Evolutionary conservation across 345 rosid genomes (phyloP).

Genomic region (Salix koriyanagi): DNA sequence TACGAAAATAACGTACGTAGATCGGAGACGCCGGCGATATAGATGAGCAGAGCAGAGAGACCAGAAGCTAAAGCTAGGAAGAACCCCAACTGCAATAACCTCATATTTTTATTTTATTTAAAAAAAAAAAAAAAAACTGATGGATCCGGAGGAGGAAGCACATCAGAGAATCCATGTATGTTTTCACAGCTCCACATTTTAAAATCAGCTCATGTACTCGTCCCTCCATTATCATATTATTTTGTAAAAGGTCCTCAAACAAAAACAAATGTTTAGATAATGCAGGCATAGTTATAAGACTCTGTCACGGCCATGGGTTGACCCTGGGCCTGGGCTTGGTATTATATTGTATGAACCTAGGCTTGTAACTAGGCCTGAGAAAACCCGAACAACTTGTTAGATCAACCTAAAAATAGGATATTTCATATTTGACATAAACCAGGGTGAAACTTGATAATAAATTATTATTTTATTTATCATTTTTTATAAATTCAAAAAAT

Average conservation of each 20-base stretch:
- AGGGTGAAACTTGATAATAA: too few relatives aligned
- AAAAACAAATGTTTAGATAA: neutral
- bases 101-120: constrained; percentile 34
- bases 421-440: too few relatives aligned
- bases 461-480: too few relatives aligned
- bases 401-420: too few relatives aligned
- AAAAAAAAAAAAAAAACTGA: neutral
- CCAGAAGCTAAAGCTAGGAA: constrained; percentile 63
- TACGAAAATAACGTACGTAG: constrained; percentile 32
- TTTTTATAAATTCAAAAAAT: too few relatives aligned
- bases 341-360: too few relatives aligned
- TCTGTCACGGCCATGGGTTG: too few relatives aligned
- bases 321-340: too few relatives aligned
- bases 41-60: constrained; percentile 65
- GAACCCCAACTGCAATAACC: constrained; percentile 57
- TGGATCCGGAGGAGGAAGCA: neutral
- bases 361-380: too few relatives aligned
- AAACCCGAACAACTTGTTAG: too few relatives aligned
- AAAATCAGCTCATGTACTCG: neutral
- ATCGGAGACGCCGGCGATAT: constrained; percentile 70
- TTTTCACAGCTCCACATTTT: neutral
- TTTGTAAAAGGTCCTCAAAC: neutral
- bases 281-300: too few relatives aligned
- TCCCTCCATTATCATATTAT: neutral
- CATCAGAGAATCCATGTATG: too few relatives aligned